Base-by-base conservation (phyloP, 257 asterid genomes). In the Penstemon barbatus region DNA sequence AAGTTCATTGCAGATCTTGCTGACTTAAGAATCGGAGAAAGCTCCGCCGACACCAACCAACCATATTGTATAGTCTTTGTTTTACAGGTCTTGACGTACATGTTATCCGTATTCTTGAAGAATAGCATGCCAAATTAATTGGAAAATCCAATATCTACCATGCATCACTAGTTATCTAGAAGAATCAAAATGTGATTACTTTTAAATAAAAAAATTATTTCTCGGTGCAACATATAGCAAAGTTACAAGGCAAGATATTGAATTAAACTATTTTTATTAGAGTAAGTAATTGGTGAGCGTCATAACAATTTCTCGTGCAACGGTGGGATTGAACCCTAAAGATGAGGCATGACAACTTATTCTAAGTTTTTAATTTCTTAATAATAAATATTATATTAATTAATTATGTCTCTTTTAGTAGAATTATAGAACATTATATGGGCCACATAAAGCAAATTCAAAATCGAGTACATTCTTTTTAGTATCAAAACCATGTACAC, bases 291-390 rank as follows among this genome's bases (percentile, higher is more conserved):
- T 49, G 54, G 54, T 4, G 54, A 49, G 54, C 54, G 13, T 49
- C 15, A 2, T 49, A 49, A 15, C 54, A 49, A 25, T 49, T 5
- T 15, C 54, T 49, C 54, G 54, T 49, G 54, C 54, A 49, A 49
- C 54, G 54, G 54, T 49, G n/a, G n/a, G 63, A 39, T 46, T 53
- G 82, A 68, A 68, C 70, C 75, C 57, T 53, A 80, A 69, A 80
- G 72, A 54, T 43, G 74, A 57, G 64, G 63, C 75, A 70, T 62
- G 82, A 75, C 84, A 76, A 67, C 75, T 76, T 66, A 71, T 5
- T 58, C 36, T 15, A 72, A 53, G 66, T 33, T 19, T 54, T 45
- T 56, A 65, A 13, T 75, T 58, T 57, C 55, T 53, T 77, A 63
- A 70, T 52, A 49, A 56, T 25, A 25, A 25, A 25, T 25, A 44